phyloP scores from a whole-genome alignment of 139 green algal genomes.

The Picochlorum sp. region DNA sequence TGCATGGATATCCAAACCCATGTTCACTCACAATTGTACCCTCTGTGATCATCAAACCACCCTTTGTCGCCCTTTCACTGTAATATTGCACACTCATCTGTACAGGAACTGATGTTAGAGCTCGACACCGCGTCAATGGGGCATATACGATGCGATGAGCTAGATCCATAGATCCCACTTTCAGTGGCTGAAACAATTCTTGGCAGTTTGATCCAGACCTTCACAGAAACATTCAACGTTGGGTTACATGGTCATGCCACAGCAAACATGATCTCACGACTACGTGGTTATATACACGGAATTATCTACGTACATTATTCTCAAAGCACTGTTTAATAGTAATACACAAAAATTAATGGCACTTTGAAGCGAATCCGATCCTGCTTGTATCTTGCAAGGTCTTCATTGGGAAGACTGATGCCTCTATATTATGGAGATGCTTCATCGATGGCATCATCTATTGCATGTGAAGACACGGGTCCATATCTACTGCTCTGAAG shows the following conservation, averaged over 20 bases:
- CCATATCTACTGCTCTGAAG: neutral
- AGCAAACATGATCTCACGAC: too few relatives aligned
- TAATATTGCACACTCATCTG: slow-evolving; percentile 35
- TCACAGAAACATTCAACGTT: too few relatives aligned
- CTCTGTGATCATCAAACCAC: slow-evolving; percentile 59
- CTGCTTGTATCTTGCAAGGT: too few relatives aligned
- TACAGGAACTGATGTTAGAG: slow-evolving; percentile 33
- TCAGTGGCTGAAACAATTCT: slow-evolving; percentile 2
- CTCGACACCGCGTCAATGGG: slow-evolving; percentile 63
- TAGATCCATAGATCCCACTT: slow-evolving; percentile 40
- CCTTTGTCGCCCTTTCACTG: slow-evolving; percentile 43
- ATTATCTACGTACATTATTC: too few relatives aligned
- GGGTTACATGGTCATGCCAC: too few relatives aligned
- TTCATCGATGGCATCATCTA: neutral
- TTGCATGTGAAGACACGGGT: neutral
- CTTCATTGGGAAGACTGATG: too few relatives aligned
- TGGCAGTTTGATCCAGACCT: too few relatives aligned
- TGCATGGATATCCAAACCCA: slow-evolving; percentile 38
- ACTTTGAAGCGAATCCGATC: too few relatives aligned
- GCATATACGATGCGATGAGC: slow-evolving; percentile 60
- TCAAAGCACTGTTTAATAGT: too few relatives aligned
- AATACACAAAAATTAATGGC: too few relatives aligned
- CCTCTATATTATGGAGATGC: neutral
- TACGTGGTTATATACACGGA: too few relatives aligned
- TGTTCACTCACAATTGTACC: slow-evolving; percentile 25